Evolutionary conservation across 163 green algal species (phyloP).

Genomic region (Scenedesmus sp.): DNA sequence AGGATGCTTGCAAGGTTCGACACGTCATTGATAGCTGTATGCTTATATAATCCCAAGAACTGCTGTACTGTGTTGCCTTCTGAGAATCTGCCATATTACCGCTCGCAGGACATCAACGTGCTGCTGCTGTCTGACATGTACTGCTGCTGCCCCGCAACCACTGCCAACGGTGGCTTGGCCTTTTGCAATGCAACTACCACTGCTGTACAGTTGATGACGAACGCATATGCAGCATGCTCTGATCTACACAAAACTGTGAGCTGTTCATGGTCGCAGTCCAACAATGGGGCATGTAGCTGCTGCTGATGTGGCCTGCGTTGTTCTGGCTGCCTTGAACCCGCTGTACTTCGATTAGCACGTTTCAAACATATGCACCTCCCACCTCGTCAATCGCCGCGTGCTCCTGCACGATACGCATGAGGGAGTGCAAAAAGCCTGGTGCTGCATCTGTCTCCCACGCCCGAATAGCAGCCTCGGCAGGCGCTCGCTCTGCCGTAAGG

Average conservation of each 20-base stretch:
- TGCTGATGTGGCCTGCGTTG: not conserved
- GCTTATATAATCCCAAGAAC: too few relatives aligned
- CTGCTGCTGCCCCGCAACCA: too few relatives aligned
- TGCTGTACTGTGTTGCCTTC: too few relatives aligned
- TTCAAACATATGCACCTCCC: not conserved
- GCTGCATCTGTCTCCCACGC: conserved; percentile 79
- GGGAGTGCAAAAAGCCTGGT: conserved; percentile 78
- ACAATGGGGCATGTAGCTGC: not conserved
- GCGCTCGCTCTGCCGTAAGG: conserved; percentile 54
- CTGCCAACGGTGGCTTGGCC: too few relatives aligned
- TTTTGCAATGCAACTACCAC: not conserved
- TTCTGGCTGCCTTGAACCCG: not conserved
- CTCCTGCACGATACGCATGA: conserved; percentile 81
- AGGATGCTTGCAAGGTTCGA: too few relatives aligned
- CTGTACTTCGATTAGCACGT: not conserved
- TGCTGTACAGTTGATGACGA: too few relatives aligned
- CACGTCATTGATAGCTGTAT: too few relatives aligned
- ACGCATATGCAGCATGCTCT: not conserved
- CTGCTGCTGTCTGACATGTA: too few relatives aligned
- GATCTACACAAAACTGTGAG: not conserved
- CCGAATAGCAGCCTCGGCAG: conserved; percentile 71
- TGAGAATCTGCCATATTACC: too few relatives aligned
- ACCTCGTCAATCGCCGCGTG: conserved; percentile 75
- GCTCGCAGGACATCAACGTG: too few relatives aligned
- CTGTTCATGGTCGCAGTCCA: not conserved